Conservation (phyloP, 139 green algal genomes). For the Tetraselmis striata region DNA sequence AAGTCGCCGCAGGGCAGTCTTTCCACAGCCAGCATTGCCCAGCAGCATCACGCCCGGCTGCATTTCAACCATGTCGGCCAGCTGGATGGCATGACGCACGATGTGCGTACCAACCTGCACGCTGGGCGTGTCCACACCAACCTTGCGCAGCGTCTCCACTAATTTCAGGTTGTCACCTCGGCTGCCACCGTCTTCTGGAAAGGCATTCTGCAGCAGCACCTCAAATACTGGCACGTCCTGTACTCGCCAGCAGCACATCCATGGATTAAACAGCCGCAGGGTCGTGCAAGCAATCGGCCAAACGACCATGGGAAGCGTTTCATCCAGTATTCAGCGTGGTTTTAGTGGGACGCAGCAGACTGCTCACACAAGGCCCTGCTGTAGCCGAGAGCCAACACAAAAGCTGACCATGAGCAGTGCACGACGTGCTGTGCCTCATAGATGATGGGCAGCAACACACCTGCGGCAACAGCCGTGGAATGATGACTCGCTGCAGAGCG, state of each 20-base stretch:
- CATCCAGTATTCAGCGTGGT: too few relatives aligned
- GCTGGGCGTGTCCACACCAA: background rate
- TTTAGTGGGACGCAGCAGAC: too few relatives aligned
- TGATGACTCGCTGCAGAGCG: constrained; percentile 14
- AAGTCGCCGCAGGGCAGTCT: background rate
- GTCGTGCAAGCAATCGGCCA: too few relatives aligned
- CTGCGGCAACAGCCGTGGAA: background rate
- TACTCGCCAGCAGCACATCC: too few relatives aligned
- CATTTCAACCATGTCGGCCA: background rate
- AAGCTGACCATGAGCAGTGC: too few relatives aligned
- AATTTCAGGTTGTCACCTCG: background rate
- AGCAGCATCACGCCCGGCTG: background rate
- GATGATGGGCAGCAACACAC: constrained; percentile 25
- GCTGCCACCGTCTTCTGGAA: constrained; percentile 20
- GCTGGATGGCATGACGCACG: background rate
- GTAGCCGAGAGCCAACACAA: too few relatives aligned
- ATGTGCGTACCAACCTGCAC: background rate
- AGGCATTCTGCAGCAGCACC: constrained; percentile 14
- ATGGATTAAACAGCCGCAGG: too few relatives aligned
- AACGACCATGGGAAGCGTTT: too few relatives aligned
- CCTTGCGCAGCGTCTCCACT: background rate
- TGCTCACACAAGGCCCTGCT: too few relatives aligned
- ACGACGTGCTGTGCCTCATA: too few relatives aligned
- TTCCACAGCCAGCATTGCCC: background rate
- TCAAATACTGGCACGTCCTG: constrained; percentile 23